These are phyloP conservation scores for Agaricus sinodeliciosus DNA, from an alignment of 768 basidiomycete species.

Conservation along the genomic window DNA sequence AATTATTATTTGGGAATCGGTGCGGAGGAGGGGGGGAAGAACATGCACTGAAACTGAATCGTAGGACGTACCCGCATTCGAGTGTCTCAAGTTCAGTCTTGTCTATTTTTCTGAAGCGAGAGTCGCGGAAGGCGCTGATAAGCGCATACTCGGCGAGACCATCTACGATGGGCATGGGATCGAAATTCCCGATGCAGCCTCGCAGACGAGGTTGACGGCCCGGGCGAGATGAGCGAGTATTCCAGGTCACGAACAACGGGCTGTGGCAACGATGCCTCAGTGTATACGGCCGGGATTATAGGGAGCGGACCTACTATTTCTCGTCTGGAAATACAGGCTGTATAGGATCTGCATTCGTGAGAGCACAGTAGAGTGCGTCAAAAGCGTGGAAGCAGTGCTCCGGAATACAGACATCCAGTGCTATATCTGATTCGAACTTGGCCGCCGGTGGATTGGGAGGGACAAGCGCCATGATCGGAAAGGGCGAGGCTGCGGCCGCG, in stretches of 20 bases:
- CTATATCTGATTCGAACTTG: conserved; percentile 20
- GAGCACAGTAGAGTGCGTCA: conserved; percentile 73
- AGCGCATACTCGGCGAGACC: conserved; percentile 89
- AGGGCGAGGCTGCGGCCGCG: conserved; percentile 13
- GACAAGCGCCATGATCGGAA: conserved; percentile 44
- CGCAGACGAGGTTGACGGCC: conserved; percentile 61
- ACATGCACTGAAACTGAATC: conserved; percentile 2
- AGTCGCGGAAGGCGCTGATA: conserved; percentile 85
- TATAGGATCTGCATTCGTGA: conserved; percentile 51
- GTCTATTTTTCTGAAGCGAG: conserved; percentile 77
- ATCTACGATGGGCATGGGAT: conserved; percentile 61
- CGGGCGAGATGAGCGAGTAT: conserved; percentile 56
- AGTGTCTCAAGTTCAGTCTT: conserved; percentile 69
- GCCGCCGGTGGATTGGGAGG: conserved; percentile 43
- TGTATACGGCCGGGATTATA: neutral
- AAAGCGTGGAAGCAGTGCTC: conserved; percentile 83
- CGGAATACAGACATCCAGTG: conserved; percentile 47
- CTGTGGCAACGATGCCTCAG: conserved; percentile 28
- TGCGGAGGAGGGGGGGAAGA: neutral
- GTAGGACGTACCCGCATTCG: conserved; percentile 73
- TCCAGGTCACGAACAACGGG: conserved; percentile 97
- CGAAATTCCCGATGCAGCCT: conserved; percentile 95
- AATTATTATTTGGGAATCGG: neutral
- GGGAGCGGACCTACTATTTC: conserved; percentile 57
- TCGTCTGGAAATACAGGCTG: conserved; percentile 61